These are phyloP conservation scores for Chaetoscypha palmicola DNA, from an alignment of 2,329 filamentous ascomycete species.

Conservation along the genomic window DNA sequence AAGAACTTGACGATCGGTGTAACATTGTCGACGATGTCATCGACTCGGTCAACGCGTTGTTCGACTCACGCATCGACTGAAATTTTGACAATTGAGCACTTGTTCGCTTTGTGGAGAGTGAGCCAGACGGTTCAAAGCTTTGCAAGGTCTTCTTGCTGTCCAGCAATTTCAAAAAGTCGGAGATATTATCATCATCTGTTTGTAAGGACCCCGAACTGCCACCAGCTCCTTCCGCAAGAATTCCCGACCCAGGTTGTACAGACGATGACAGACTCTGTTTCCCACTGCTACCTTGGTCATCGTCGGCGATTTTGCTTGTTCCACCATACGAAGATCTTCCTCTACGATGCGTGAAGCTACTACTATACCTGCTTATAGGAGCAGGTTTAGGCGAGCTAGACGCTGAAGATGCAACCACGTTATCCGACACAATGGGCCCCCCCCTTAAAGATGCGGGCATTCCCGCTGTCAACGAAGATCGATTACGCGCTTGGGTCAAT, in stretches of 20 bases:
- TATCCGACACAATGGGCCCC: constrained; percentile 54
- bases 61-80: constrained; percentile 81
- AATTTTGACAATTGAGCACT: constrained; percentile 78
- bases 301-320: constrained; percentile 56
- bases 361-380: constrained; percentile 79
- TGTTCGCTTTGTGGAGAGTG: constrained; percentile 66
- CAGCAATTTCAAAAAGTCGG: constrained; percentile 82
- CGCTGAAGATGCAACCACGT: constrained; percentile 55
- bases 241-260: constrained; percentile 68
- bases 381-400: constrained; percentile 73
- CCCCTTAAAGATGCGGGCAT: constrained; percentile 68
- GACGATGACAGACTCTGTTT: constrained; percentile 67
- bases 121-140: constrained; percentile 64
- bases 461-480: constrained; percentile 65
- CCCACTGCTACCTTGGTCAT: constrained; percentile 75
- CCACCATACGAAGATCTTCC: constrained; percentile 71
- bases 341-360: constrained; percentile 84
- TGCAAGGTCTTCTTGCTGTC: constrained; percentile 82
- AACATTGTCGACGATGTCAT: constrained; percentile 85
- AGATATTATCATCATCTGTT: constrained; percentile 85
- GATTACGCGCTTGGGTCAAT: constrained; percentile 55
- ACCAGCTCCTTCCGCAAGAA: constrained; percentile 64
- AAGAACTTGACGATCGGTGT: constrained; percentile 73
- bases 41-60: constrained; percentile 82
- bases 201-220: constrained; percentile 60